Conservation (phyloP, 352 stramenopile genomes). For the Phytophthora rubi region DNA sequence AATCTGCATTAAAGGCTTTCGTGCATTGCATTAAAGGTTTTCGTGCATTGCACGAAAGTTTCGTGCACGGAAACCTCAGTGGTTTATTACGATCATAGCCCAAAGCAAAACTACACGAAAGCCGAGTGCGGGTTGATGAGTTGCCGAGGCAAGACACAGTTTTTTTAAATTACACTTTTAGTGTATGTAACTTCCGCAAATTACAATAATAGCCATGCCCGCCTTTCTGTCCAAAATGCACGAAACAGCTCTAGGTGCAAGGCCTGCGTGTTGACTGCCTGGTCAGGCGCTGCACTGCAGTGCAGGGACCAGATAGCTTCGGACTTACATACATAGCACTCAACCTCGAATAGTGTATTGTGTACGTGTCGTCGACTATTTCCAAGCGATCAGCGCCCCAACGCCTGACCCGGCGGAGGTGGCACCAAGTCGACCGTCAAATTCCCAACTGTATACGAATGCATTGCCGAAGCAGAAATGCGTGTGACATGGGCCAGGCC, state of each 20-base stretch:
- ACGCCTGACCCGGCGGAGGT: conserved; percentile 15
- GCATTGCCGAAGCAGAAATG: conserved; percentile 20
- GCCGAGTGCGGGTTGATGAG: too few species aligned
- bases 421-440: conserved; percentile 17
- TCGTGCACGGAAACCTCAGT: too few species aligned
- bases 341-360: conserved; percentile 11
- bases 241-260: not conserved
- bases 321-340: conserved; percentile 7
- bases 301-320: conserved; percentile 11
- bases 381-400: conserved; percentile 18
- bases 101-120: too few species aligned
- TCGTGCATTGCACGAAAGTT: too few species aligned
- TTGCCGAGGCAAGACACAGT: too few species aligned
- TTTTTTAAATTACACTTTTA: too few species aligned
- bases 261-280: conserved; percentile 9
- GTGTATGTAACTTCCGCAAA: too few species aligned
- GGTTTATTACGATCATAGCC: too few species aligned
- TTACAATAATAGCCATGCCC: too few species aligned
- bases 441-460: conserved; percentile 9
- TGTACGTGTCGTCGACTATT: conserved; percentile 9
- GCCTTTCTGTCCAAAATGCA: too few species aligned
- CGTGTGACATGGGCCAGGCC: conserved; percentile 5
- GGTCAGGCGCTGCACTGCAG: conserved; percentile 5
- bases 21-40: too few species aligned
- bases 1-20: too few species aligned